A percentile compares a stretch with the other conserved stretches of the same genome.
Evolutionary conservation across 768 basidiomycete species (phyloP).

Genomic region (Kwoniella sp.): DNA sequence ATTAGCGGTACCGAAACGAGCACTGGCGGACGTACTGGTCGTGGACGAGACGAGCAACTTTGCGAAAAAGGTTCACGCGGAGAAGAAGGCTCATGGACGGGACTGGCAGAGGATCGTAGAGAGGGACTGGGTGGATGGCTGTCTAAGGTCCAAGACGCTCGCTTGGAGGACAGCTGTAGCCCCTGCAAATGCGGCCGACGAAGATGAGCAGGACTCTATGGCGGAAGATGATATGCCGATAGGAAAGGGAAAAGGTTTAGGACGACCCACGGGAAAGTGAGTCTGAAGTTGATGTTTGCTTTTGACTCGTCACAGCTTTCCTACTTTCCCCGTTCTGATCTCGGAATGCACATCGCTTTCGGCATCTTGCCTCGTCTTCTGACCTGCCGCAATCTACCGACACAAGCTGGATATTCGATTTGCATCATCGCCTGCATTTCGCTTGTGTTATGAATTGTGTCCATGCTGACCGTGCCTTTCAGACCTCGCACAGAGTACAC

Average conservation of each 20-base stretch:
- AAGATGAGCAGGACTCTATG: conserved; percentile 28
- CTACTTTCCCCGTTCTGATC: too few relatives aligned
- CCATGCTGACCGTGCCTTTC: not conserved
- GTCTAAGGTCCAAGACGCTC: conserved; percentile 24
- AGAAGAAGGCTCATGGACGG: conserved; percentile 30
- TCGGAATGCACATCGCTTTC: too few relatives aligned
- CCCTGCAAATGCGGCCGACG: conserved; percentile 4
- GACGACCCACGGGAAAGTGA: conserved; percentile 47
- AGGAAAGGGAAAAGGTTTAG: conserved; percentile 33
- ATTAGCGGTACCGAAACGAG: conserved; percentile 33
- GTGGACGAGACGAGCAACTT: conserved; percentile 34
- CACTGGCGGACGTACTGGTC: conserved; percentile 38
- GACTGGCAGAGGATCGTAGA: conserved; percentile 38
- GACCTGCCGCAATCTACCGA: too few relatives aligned
- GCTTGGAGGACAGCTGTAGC: conserved; percentile 20
- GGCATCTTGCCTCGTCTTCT: too few relatives aligned
- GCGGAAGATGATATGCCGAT: conserved; percentile 30
- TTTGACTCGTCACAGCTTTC: too few relatives aligned
- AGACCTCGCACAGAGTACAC: conserved; percentile 43
- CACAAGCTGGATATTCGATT: too few relatives aligned
- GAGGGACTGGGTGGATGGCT: conserved; percentile 47
- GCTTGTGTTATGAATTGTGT: not conserved
- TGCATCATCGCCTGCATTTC: too few relatives aligned
- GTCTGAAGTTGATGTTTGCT: conserved; percentile 17
- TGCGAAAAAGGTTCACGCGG: conserved; percentile 22